These are phyloP conservation scores for Curvularia sp. DNA, from an alignment of 2,329 filamentous ascomycete genomes.

Conservation along the genomic window DNA sequence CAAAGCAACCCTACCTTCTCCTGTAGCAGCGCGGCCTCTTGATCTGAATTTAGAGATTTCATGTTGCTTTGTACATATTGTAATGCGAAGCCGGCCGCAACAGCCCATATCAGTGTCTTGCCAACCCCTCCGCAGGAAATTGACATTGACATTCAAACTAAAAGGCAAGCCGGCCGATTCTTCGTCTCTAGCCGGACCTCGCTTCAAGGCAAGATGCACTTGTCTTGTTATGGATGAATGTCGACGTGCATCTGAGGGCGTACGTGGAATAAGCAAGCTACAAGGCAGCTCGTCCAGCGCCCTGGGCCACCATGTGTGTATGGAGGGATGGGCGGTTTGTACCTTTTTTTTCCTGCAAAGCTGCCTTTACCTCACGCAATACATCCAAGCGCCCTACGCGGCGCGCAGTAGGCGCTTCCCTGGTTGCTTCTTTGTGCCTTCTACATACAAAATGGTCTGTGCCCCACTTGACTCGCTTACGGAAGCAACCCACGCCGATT, in stretches of 20 bases:
- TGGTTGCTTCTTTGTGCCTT: constrained; percentile 24
- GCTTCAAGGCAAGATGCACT: not conserved
- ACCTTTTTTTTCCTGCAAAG: not conserved
- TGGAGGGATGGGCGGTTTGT: not conserved
- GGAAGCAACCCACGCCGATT: constrained; percentile 22
- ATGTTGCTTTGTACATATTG: constrained; percentile 34
- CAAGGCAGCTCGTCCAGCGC: not conserved
- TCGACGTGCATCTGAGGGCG: constrained; percentile 25
- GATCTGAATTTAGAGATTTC: constrained; percentile 13
- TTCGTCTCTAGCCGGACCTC: not conserved
- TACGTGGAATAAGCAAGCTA: constrained; percentile 1
- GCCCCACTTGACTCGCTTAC: constrained; percentile 22
- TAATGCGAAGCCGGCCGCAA: constrained; percentile 24
- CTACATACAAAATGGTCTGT: constrained; percentile 13
- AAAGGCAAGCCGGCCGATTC: not conserved
- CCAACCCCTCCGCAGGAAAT: not conserved
- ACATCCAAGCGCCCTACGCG: constrained; percentile 14
- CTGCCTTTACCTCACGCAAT: not conserved
- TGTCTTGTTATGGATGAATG: constrained; percentile 10
- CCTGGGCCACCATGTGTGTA: not conserved
- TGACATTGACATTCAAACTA: not conserved
- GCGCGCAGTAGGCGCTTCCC: constrained; percentile 14
- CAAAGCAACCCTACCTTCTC: constrained; percentile 8
- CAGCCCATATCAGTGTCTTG: constrained; percentile 21
- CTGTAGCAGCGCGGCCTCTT: constrained; percentile 21